Evolutionary conservation across 2,329 filamentous ascomycete species (phyloP), one percentile per base, ranked within the genome.

Genomic region (Orbilia ellipsospora): DNA sequence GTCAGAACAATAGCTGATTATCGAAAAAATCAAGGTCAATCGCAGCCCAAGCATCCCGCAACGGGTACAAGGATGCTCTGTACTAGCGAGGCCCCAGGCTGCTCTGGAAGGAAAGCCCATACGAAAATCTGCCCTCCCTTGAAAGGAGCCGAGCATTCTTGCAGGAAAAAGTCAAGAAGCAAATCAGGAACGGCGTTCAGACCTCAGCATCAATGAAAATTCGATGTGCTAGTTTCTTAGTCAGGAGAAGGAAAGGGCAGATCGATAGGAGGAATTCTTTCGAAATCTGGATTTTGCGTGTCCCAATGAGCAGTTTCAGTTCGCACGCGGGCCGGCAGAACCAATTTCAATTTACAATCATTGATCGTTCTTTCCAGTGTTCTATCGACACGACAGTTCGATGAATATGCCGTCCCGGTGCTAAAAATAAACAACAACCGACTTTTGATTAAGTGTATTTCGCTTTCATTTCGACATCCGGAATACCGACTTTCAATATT

Each of bases 61-160:
- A n/a, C 57, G 42, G 57, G 63, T 74, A 74, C 70, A 74, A 62
- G 70, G 70, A 51, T 57, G 16, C 51, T 68, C 60, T 36, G 5
- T 36, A 36, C 60, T 64, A 65, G 12, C 55, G 18, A 51, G 42
- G 12, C 12, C 18, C 16, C 7, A 15, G 52, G 31, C 31, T 2
- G 56, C 70, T 74, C 62, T 74, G 57, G 70, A 67, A 65, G 70
- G 70, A 67, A 74, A 63, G 63, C 70, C 70, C 57, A 74, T 68
- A 74, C 70, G 70, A 74, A 74, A 31, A 60, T 18, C 44, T 48
- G 13, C 42, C 28, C 28, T 31, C 28, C 28, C 28, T 31, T 31
- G 44, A 63, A 63, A 54, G 44, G 45, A 55, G 28, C 13, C 20
- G 28, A 16, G 23, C 23, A 23, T 23, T 31, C 23, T n/a, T 2